These are phyloP conservation scores for Psilocybe cubensis DNA, from an alignment of 768 basidiomycete genomes.

Conservation along the genomic window DNA sequence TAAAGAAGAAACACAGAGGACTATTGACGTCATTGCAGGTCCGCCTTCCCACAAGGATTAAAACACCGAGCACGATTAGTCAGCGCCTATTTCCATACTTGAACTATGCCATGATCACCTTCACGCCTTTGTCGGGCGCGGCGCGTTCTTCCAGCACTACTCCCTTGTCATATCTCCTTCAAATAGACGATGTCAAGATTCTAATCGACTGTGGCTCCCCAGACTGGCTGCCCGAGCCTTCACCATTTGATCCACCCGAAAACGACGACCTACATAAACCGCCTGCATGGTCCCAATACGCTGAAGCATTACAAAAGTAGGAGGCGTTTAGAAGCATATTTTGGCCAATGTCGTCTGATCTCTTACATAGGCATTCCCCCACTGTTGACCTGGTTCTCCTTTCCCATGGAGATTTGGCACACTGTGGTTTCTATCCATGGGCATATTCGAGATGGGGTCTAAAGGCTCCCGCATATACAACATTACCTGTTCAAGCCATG, in stretches of 20 bases:
- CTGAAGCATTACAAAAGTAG: constrained; percentile 67
- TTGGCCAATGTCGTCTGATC: too few relatives aligned
- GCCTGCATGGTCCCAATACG: constrained; percentile 67
- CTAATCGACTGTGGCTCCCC: constrained; percentile 95
- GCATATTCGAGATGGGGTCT: constrained; percentile 88
- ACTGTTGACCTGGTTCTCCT: constrained; percentile 89
- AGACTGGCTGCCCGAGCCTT: constrained; percentile 74
- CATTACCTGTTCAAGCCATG: constrained; percentile 95
- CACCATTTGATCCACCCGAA: constrained; percentile 35
- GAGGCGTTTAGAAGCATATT: too few relatives aligned
- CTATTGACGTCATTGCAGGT: constrained; percentile 33
- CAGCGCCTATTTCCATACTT: constrained; percentile 1
- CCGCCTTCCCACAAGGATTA: neutral
- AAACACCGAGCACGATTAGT: constrained; percentile 14
- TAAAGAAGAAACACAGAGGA: neutral
- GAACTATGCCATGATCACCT: constrained; percentile 77
- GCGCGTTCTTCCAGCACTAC: constrained; percentile 66
- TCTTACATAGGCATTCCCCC: constrained; percentile 64
- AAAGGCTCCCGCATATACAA: constrained; percentile 90
- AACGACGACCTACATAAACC: constrained; percentile 30
- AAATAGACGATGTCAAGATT: constrained; percentile 92
- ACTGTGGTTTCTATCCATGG: constrained; percentile 92
- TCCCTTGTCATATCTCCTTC: constrained; percentile 84
- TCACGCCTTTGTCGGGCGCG: constrained; percentile 88
- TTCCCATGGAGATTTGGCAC: constrained; percentile 90